Base-by-base conservation (phyloP, 306 rosid genomes). In the Cicer chorassanicum region DNA sequence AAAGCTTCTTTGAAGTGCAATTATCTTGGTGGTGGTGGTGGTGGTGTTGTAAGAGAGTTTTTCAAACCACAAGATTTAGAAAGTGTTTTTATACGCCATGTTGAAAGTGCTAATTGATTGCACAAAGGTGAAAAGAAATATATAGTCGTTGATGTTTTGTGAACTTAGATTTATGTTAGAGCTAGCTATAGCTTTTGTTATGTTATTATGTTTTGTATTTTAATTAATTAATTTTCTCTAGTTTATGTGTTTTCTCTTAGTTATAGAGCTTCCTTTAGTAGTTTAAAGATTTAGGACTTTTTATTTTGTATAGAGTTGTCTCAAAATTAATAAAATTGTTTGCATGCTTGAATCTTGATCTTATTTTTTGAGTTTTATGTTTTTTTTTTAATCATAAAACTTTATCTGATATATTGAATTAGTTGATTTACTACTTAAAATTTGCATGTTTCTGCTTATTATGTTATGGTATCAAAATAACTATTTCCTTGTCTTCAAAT, bases 61-160 rank as follows among this genome's bases (percentile, higher is more conserved):
- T 87, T 91, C 84, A 81, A 80, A 7, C 91, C 97, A 64, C 92
- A 88, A 0, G 97, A 91, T 9, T 88, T 91, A 69, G 98, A 93
- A 72, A 75, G 87, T 9, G 87, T 93, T 16, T 93, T 93, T 53
- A 77, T 73, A 24, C 85, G 86, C 15, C 93, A 85, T 56, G 83
- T 83, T 66, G 86, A 86, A 70, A 83, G 72, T 51, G 87, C 89
- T 59, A 83, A 75, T 65, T 85, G 68, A 78, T 38, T 59, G 21
- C 1, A 54, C 6, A 1, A n/a, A 3, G 2, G 19, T 6, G 73
- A 50, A 78, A 81, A 65, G 0, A 11, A 18, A 43, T 45, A 1
- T 38, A 0, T 51, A 51, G 24, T 51, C 15, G 10, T 51, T 19
- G 2, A 14, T 51, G 57, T 51, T 51, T 15, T 15, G 78, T 46